phyloP scores from a whole-genome alignment of 2,329 filamentous ascomycete genomes.

The Fusarium compactum region DNA sequence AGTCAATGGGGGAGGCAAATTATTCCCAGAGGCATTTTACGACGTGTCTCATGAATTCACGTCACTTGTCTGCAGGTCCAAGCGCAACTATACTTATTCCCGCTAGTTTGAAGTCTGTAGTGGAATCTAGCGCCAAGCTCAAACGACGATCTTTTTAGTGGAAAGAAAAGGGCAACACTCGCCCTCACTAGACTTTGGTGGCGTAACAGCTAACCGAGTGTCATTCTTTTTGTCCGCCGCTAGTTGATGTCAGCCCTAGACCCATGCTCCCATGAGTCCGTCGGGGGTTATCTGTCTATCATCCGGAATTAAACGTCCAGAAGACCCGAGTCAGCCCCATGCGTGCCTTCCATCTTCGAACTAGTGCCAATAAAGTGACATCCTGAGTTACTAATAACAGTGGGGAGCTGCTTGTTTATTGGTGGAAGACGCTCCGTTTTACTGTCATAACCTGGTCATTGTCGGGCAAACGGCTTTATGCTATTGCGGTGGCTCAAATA shows the following conservation, averaged over 20 bases:
- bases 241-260: neutral
- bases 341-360: neutral
- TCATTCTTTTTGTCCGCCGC: neutral
- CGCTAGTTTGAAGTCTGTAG: neutral
- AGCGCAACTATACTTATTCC: constrained; percentile 8
- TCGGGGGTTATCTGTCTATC: neutral
- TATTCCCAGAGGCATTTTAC: neutral
- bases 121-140: neutral
- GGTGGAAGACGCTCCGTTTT: neutral
- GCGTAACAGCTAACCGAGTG: neutral
- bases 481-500: neutral
- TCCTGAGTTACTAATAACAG: neutral
- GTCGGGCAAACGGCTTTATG: neutral
- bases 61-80: neutral
- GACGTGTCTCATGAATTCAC: neutral
- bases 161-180: neutral
- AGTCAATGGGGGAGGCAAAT: neutral
- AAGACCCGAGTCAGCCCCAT: neutral
- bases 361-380: neutral
- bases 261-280: neutral
- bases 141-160: neutral
- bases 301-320: neutral
- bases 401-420: fast-evolving
- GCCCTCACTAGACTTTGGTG: neutral
- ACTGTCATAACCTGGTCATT: neutral